Evolutionary conservation across 2,329 filamentous ascomycete genomes (phyloP).

Genomic region (Pseudogymnoascus pannorum): DNA sequence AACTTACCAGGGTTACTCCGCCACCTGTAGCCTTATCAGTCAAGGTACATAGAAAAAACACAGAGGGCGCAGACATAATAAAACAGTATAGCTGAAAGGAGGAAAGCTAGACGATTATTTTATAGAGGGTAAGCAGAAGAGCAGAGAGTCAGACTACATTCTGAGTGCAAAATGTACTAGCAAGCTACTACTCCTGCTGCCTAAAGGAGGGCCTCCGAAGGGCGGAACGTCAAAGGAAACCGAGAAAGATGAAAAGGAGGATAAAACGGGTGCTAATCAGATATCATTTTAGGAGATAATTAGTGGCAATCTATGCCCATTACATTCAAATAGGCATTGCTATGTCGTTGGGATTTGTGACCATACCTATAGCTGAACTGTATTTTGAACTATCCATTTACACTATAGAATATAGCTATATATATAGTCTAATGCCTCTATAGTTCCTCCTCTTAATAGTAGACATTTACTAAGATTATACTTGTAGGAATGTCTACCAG

Average conservation of each 20-base stretch:
- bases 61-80: constrained; percentile 32
- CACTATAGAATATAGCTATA: no score
- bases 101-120: constrained; percentile 73
- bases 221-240: constrained; percentile 20
- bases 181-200: constrained; percentile 49
- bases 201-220: background rate
- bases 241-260: constrained; percentile 12
- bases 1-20: constrained; percentile 38
- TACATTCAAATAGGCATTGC: background rate
- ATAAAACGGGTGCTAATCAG: constrained; percentile 27
- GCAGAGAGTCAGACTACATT: constrained; percentile 64
- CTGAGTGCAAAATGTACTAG: constrained; percentile 47
- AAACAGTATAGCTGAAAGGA: constrained; percentile 27
- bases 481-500: no score
- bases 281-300: background rate
- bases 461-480: no score
- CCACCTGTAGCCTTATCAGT: constrained; percentile 36
- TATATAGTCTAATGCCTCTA: no score
- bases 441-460: no score
- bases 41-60: constrained; percentile 62
- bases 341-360: background rate
- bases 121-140: constrained; percentile 80
- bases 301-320: constrained; percentile 1
- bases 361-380: background rate
- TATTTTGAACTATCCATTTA: background rate